Conservation (phyloP, 345 rosid genomes). For the Cochlearia excelsa region DNA sequence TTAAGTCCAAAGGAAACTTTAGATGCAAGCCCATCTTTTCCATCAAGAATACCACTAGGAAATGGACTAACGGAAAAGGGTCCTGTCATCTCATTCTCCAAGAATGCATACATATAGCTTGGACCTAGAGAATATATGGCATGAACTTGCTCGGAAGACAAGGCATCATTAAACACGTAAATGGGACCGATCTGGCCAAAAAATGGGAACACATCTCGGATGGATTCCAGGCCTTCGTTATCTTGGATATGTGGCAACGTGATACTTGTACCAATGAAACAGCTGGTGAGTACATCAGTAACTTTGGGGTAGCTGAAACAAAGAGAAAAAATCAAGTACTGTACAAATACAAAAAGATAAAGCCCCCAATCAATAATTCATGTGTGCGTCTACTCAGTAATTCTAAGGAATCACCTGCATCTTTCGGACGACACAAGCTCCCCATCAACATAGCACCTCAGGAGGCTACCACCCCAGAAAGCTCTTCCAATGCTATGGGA, state of each 20-base stretch:
- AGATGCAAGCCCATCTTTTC: conserved; percentile 88
- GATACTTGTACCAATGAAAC: conserved; percentile 70
- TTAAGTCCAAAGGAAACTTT: conserved; percentile 85
- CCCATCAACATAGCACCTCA: conserved; percentile 85
- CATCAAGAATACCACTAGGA: conserved; percentile 80
- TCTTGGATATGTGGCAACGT: conserved; percentile 55
- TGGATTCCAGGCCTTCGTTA: conserved; percentile 43
- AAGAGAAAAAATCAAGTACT: conserved; percentile 25
- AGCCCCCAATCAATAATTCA: conserved; percentile 21
- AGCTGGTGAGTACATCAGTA: conserved; percentile 67
- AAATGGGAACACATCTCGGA: conserved; percentile 57
- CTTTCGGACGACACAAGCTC: conserved; percentile 83
- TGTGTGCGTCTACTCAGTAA: not conserved
- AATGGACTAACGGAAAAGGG: conserved; percentile 51
- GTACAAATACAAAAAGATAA: not conserved
- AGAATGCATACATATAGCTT: conserved; percentile 94
- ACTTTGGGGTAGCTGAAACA: conserved; percentile 82
- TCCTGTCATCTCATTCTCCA: conserved; percentile 63
- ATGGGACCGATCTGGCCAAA: conserved; percentile 94
- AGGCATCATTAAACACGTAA: conserved; percentile 76
- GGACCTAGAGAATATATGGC: conserved; percentile 80
- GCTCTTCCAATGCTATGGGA: conserved; percentile 92
- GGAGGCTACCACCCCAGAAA: conserved; percentile 90
- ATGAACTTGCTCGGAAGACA: conserved; percentile 82
- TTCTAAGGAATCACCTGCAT: conserved; percentile 68